phyloP scores from a whole-genome alignment of 1,284 basidiomycete genomes.

The Leccinum pachyderme region DNA sequence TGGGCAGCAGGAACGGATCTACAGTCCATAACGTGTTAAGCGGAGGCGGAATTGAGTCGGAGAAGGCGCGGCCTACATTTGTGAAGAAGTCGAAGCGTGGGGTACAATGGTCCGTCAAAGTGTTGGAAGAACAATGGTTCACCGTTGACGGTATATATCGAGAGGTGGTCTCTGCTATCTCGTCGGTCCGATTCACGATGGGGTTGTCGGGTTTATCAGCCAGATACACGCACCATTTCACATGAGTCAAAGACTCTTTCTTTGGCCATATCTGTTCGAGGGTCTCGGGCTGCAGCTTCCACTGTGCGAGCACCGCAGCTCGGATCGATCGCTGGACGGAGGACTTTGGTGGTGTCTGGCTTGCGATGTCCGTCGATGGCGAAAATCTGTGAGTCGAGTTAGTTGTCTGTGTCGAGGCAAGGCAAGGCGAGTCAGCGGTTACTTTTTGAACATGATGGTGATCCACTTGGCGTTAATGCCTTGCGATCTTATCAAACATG shows the following conservation, averaged over 20 bases:
- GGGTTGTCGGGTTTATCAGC: constrained; percentile 1
- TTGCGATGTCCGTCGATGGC: constrained; percentile 84
- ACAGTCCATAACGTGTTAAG: constrained; percentile 1
- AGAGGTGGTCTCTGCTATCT: constrained; percentile 90
- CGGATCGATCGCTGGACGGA: constrained; percentile 93
- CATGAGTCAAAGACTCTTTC: constrained; percentile 90
- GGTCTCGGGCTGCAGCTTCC: constrained; percentile 77
- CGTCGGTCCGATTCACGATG: constrained; percentile 14
- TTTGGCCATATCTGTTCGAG: constrained; percentile 97
- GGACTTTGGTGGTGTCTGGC: constrained; percentile 93
- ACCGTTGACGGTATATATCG: constrained; percentile 85
- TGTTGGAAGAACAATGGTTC: constrained; percentile 96
- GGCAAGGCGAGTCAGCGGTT: background rate
- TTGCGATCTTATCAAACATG: constrained; percentile 15
- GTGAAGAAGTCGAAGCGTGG: constrained; percentile 86
- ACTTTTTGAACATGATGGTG: constrained; percentile 38
- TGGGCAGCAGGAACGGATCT: constrained; percentile 91
- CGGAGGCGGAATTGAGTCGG: background rate
- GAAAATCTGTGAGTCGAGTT: constrained; percentile 60
- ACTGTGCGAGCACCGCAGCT: constrained; percentile 76
- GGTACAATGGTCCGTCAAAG: constrained; percentile 91
- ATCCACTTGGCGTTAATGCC: constrained; percentile 3
- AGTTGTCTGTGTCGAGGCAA: background rate
- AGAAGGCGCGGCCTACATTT: constrained; percentile 63
- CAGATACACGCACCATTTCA: constrained; percentile 79